Evolutionary conservation across 1,139 yeast genomes (phyloP).

Genomic region (Debaryomycetaceae sp.): DNA sequence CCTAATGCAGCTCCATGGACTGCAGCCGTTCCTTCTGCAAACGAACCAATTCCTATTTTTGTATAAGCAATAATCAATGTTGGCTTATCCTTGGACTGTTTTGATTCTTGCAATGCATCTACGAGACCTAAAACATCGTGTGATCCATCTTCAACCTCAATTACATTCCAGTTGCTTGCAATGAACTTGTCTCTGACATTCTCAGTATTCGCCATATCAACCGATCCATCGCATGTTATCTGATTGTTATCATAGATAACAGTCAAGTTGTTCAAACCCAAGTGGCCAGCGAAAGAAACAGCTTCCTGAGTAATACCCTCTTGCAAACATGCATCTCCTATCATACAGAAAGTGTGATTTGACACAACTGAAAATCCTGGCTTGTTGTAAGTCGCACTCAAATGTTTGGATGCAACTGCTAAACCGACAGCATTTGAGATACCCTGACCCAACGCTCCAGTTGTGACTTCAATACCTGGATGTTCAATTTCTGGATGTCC

Average conservation of each 20-base stretch:
- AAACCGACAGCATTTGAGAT: constrained; percentile 35
- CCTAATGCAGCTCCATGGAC: constrained; percentile 30
- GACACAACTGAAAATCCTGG: constrained; percentile 23
- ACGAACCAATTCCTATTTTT: constrained; percentile 26
- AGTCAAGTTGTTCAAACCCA: constrained; percentile 27
- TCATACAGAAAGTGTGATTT: constrained; percentile 25
- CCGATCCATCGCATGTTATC: constrained; percentile 32
- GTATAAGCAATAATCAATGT: constrained; percentile 29
- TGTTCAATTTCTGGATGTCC: constrained; percentile 38
- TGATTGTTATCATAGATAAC: constrained; percentile 34
- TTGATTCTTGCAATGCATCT: constrained; percentile 20
- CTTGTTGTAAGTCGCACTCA: constrained; percentile 28
- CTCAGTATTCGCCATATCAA: constrained; percentile 27
- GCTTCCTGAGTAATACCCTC: constrained; percentile 37
- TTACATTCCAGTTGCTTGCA: constrained; percentile 28
- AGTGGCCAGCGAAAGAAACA: constrained; percentile 33
- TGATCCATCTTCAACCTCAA: constrained; percentile 22
- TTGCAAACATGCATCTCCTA: constrained; percentile 39
- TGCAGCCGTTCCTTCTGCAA: constrained; percentile 19
- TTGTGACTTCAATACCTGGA: constrained; percentile 35
- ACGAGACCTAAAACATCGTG: constrained; percentile 20
- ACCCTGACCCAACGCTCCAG: constrained; percentile 41
- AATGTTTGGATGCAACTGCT: constrained; percentile 32
- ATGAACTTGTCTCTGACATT: constrained; percentile 24
- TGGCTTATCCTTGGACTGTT: constrained; percentile 20